These are phyloP conservation scores for Claviceps capensis DNA, from an alignment of 2,329 filamentous ascomycete species.

Conservation along the genomic window DNA sequence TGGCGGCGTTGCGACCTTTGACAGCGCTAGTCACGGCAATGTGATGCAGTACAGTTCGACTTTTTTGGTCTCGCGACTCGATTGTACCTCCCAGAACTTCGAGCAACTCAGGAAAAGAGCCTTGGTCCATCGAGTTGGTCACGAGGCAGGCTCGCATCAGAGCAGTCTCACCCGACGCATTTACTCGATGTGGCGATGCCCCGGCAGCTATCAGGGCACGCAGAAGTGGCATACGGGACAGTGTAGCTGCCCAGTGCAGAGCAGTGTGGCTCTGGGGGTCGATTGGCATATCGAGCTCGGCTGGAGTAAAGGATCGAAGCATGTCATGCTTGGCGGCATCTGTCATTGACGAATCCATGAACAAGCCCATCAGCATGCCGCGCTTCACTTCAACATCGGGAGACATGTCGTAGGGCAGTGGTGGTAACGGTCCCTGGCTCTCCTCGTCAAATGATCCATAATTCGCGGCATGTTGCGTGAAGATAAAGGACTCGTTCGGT, in stretches of 20 bases:
- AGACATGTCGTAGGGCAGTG: constrained; percentile 46
- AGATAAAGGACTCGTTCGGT: constrained; percentile 66
- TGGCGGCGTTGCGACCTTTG: constrained; percentile 80
- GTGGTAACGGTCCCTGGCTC: constrained; percentile 46
- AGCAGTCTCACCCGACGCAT: constrained; percentile 79
- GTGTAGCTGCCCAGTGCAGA: constrained; percentile 88
- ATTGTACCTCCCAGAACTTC: constrained; percentile 84
- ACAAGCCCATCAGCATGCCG: constrained; percentile 67
- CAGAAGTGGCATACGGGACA: constrained; percentile 73
- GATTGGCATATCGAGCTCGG: constrained; percentile 84
- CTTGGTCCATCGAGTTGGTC: constrained; percentile 86
- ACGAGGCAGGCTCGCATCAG: constrained; percentile 86
- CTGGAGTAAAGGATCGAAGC: constrained; percentile 58
- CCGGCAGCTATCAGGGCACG: constrained; percentile 71
- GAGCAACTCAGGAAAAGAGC: constrained; percentile 78
- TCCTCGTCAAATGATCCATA: constrained; percentile 32
- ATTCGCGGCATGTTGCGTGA: constrained; percentile 36
- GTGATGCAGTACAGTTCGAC: constrained; percentile 85
- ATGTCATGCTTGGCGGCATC: constrained; percentile 65
- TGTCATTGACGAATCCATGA: constrained; percentile 57
- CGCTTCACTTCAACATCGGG: constrained; percentile 67
- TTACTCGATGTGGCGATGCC: constrained; percentile 77
- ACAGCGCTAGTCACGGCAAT: constrained; percentile 94
- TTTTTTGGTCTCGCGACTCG: constrained; percentile 77
- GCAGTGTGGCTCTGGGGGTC: constrained; percentile 82